phyloP scores from a whole-genome alignment of 306 rosid species.

The Luffa acutangula region DNA sequence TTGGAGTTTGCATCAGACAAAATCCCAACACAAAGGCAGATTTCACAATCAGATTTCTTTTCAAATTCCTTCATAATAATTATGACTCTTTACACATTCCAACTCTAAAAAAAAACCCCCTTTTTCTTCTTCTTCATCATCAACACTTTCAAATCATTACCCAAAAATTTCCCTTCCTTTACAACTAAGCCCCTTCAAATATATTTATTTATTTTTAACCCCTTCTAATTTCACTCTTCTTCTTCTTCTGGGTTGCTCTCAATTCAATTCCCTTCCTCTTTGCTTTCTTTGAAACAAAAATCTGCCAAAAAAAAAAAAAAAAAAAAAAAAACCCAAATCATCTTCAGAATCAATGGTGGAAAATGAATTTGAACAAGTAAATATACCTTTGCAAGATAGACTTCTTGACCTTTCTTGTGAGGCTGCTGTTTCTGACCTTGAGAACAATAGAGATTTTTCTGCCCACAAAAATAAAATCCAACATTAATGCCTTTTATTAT shows the following conservation, averaged over 20 bases:
- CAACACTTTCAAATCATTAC: not conserved
- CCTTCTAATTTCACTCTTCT: not conserved
- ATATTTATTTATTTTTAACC: not conserved
- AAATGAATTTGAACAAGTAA: not conserved
- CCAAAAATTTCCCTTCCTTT: not conserved
- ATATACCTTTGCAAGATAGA: not conserved
- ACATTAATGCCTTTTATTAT: not conserved
- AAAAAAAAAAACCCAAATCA: not conserved
- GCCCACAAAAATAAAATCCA: not conserved
- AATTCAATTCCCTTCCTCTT: not conserved
- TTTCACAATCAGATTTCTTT: constrained; percentile 3
- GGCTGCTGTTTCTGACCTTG: not conserved
- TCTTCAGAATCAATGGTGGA: not conserved
- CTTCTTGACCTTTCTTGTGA: constrained; percentile 4
- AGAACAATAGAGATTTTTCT: not conserved
- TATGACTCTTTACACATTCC: not conserved
- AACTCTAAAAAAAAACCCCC: not conserved
- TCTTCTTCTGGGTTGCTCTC: not conserved
- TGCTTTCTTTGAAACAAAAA: not conserved
- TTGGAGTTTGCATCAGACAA: constrained; percentile 1
- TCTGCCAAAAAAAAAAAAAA: not conserved
- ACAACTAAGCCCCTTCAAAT: not conserved
- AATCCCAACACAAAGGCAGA: not conserved
- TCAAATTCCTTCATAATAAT: not conserved
- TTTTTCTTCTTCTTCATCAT: not conserved